Percentiles rank a stretch among this genome's conserved stretches.
These are phyloP conservation scores for Golubevia sp. DNA, from an alignment of 1,284 basidiomycete species.

Conservation along the genomic window DNA sequence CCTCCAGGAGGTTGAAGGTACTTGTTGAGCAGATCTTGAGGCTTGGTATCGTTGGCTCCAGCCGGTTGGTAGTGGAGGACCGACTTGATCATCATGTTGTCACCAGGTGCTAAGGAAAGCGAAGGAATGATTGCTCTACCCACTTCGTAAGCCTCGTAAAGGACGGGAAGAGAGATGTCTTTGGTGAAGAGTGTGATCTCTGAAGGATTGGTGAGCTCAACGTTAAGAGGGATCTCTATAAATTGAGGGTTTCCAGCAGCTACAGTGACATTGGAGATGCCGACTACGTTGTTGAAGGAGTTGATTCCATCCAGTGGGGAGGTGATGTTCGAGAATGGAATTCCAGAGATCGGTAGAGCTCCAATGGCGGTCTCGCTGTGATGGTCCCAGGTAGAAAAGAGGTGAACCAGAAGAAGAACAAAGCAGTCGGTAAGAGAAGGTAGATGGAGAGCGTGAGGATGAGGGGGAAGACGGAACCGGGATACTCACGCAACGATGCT, in stretches of 20 bases:
- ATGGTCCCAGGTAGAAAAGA: too few species aligned
- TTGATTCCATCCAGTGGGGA: constrained; percentile 45
- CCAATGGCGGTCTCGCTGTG: constrained; percentile 51
- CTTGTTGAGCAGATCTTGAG: constrained; percentile 25
- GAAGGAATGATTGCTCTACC: constrained; percentile 39
- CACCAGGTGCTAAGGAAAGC: constrained; percentile 39
- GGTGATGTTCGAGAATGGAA: constrained; percentile 47
- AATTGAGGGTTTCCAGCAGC: constrained; percentile 23
- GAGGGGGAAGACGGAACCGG: too few species aligned
- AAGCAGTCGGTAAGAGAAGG: too few species aligned
- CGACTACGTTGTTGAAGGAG: constrained; percentile 28
- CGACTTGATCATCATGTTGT: constrained; percentile 26
- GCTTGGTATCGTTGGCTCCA: constrained; percentile 27
- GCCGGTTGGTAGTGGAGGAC: constrained; percentile 40
- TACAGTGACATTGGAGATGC: constrained; percentile 20
- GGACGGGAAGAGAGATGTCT: constrained; percentile 31
- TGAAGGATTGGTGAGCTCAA: constrained; percentile 45
- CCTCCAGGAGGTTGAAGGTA: constrained; percentile 30
- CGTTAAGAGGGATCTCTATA: constrained; percentile 33
- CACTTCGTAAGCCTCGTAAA: constrained; percentile 24
- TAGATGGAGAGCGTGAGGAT: too few species aligned
- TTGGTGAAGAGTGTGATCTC: constrained; percentile 42
- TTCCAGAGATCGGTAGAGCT: constrained; percentile 47
- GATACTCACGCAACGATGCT: constrained; percentile 42
- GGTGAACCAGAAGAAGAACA: too few species aligned